Evolutionary conservation across 2,329 filamentous ascomycete genomes (phyloP).

Genomic region (Colletotrichum shisoi): DNA sequence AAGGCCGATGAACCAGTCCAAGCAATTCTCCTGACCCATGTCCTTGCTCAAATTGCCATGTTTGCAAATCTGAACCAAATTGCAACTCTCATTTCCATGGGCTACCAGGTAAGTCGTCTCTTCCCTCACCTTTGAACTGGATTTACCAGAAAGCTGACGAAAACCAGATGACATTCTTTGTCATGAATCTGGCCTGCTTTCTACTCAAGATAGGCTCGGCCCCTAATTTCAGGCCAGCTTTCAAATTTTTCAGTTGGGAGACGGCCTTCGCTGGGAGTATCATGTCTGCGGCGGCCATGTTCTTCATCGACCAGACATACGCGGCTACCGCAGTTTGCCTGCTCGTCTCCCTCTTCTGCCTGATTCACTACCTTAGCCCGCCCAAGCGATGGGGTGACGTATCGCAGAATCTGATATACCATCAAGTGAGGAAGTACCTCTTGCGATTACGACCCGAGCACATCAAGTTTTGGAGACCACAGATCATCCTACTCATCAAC

Average conservation of each 20-base stretch:
- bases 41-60: conserved; percentile 79
- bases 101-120: conserved; percentile 70
- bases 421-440: conserved; percentile 86
- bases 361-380: conserved; percentile 85
- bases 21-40: conserved; percentile 78
- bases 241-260: conserved; percentile 88
- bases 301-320: conserved; percentile 85
- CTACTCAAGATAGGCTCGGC: conserved; percentile 85
- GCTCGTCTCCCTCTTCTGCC: conserved; percentile 77
- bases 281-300: conserved; percentile 83
- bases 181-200: conserved; percentile 88
- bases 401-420: conserved; percentile 85
- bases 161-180: conserved; percentile 84
- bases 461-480: conserved; percentile 92
- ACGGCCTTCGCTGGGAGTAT: conserved; percentile 78
- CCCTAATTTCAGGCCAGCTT: conserved; percentile 86
- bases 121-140: not conserved
- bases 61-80: conserved; percentile 87
- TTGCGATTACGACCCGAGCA: conserved; percentile 85
- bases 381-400: conserved; percentile 92
- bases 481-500: conserved; percentile 84
- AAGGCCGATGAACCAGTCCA: conserved; percentile 77
- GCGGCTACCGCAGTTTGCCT: conserved; percentile 77
- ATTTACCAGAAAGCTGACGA: not conserved
- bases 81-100: conserved; percentile 89